A percentile compares a stretch with the other conserved stretches of the same genome.
Evolutionary conservation across 805 yeast species (phyloP).

Genomic region (Schwanniomyces yamadae): DNA sequence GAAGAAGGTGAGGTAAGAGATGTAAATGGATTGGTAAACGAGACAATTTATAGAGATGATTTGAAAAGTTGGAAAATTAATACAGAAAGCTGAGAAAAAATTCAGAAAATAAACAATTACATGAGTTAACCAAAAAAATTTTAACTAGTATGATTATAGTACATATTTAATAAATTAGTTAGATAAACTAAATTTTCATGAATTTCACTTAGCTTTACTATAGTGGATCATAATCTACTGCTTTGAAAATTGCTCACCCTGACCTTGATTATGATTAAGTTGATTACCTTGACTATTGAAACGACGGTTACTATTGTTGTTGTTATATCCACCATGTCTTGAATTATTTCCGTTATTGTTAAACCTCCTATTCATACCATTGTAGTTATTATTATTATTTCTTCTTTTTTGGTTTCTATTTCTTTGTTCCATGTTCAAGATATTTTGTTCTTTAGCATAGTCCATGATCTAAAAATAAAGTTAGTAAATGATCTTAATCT

Average conservation of each 20-base stretch:
- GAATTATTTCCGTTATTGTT: conserved; percentile 22
- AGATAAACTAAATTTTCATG: too few species aligned
- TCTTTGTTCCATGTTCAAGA: conserved; percentile 49
- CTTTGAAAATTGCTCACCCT: too few species aligned
- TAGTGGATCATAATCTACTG: too few species aligned
- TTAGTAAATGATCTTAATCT: conserved; percentile 1
- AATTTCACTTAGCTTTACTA: too few species aligned
- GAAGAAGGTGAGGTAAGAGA: conserved; percentile 21
- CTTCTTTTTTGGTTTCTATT: conserved; percentile 45
- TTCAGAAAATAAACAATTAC: too few species aligned
- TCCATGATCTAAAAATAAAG: conserved; percentile 50
- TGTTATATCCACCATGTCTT: conserved; percentile 12
- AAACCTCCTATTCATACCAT: conserved; percentile 31
- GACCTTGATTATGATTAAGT: conserved; percentile 5
- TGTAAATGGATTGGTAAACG: conserved; percentile 40
- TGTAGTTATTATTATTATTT: conserved; percentile 29
- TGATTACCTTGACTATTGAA: conserved; percentile 8
- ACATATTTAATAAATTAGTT: too few species aligned
- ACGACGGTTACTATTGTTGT: conserved; percentile 13
- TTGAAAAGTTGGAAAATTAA: conserved; percentile 33
- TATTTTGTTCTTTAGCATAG: conserved; percentile 65
- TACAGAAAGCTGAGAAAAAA: too few species aligned
- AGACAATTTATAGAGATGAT: conserved; percentile 34
- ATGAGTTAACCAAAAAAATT: too few species aligned
- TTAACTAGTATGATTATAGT: too few species aligned